These are phyloP conservation scores for Lasiosphaeria ovina DNA, from an alignment of 495 filamentous ascomycete species.

Conservation along the genomic window DNA sequence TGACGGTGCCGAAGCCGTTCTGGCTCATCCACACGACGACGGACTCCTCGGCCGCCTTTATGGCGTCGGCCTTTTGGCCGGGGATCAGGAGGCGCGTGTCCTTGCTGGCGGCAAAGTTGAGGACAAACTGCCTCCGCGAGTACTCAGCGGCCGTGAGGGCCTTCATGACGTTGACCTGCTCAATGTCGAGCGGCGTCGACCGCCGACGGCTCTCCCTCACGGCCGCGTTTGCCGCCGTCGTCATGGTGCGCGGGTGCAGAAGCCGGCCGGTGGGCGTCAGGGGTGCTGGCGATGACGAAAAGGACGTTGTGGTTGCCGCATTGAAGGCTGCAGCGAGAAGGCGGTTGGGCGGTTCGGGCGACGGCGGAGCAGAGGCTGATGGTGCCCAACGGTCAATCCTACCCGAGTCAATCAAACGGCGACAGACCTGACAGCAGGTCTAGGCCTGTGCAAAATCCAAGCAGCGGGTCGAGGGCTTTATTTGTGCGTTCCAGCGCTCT, in stretches of 20 bases:
- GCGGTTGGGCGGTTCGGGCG: too few species aligned
- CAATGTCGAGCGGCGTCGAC: slow-evolving; percentile 22
- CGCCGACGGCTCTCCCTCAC: slow-evolving; percentile 28
- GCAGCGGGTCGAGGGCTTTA: too few species aligned
- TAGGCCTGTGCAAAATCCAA: too few species aligned
- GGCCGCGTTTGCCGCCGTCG: slow-evolving; percentile 27
- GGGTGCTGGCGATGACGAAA: slow-evolving; percentile 22
- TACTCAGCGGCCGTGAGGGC: slow-evolving; percentile 34
- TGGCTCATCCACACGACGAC: slow-evolving; percentile 25
- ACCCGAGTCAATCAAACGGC: too few species aligned
- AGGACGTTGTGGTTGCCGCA: slow-evolving; percentile 18
- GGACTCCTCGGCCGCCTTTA: slow-evolving; percentile 33
- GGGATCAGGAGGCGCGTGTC: slow-evolving; percentile 32
- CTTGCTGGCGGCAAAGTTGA: slow-evolving; percentile 32
- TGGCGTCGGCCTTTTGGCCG: slow-evolving; percentile 28
- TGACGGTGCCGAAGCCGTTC: slow-evolving; percentile 20
- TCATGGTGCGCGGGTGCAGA: slow-evolving; percentile 13
- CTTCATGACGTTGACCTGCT: slow-evolving; percentile 30
- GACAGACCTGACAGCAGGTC: too few species aligned
- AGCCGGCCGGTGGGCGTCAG: slow-evolving; percentile 4
- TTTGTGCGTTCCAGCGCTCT: too few species aligned
- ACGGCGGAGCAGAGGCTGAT: too few species aligned
- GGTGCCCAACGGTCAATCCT: too few species aligned
- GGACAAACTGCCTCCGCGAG: slow-evolving; percentile 32
- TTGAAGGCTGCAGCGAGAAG: slow-evolving; percentile 8